These are phyloP conservation scores for Geotrichum citri-aurantii DNA, from an alignment of 1,139 yeast species.

Conservation along the genomic window DNA sequence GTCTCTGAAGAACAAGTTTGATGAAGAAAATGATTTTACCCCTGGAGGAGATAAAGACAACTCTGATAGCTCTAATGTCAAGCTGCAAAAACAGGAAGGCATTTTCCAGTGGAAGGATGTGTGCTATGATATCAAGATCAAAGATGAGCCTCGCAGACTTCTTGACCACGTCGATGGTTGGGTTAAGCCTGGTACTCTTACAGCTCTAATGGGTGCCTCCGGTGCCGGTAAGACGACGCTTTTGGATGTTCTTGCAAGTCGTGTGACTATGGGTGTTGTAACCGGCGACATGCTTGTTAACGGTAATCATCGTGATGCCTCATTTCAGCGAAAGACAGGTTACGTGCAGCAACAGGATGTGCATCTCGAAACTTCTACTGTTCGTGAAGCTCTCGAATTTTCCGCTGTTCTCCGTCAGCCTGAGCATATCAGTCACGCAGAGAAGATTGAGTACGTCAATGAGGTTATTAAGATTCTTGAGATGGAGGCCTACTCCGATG, in stretches of 20 bases:
- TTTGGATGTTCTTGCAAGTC: slow-evolving; percentile 67
- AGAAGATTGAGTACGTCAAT: slow-evolving; percentile 66
- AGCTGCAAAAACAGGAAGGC: slow-evolving; percentile 29
- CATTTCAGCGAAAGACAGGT: slow-evolving; percentile 78
- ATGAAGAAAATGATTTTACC: slow-evolving; percentile 28
- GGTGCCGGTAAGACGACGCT: slow-evolving; percentile 85
- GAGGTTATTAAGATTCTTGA: slow-evolving; percentile 62
- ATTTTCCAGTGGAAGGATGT: slow-evolving; percentile 78
- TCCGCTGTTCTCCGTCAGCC: slow-evolving; percentile 76
- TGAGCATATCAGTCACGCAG: slow-evolving; percentile 44
- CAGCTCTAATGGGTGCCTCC: slow-evolving; percentile 82
- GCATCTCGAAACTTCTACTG: slow-evolving; percentile 68
- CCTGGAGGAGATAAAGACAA: slow-evolving; percentile 6
- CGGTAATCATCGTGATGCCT: slow-evolving; percentile 59
- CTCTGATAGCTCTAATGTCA: slow-evolving; percentile 39
- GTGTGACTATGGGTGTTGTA: slow-evolving; percentile 73
- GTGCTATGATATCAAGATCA: slow-evolving; percentile 65
- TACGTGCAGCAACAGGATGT: slow-evolving; percentile 81
- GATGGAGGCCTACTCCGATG: slow-evolving; percentile 71
- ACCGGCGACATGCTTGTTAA: slow-evolving; percentile 72
- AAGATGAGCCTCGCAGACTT: slow-evolving; percentile 49
- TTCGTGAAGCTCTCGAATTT: slow-evolving; percentile 68
- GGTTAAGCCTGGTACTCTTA: slow-evolving; percentile 72
- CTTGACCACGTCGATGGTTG: slow-evolving; percentile 72
- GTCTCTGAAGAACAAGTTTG: slow-evolving; percentile 29